phyloP scores from a whole-genome alignment of 1,139 yeast genomes.

The Candida sp. region DNA sequence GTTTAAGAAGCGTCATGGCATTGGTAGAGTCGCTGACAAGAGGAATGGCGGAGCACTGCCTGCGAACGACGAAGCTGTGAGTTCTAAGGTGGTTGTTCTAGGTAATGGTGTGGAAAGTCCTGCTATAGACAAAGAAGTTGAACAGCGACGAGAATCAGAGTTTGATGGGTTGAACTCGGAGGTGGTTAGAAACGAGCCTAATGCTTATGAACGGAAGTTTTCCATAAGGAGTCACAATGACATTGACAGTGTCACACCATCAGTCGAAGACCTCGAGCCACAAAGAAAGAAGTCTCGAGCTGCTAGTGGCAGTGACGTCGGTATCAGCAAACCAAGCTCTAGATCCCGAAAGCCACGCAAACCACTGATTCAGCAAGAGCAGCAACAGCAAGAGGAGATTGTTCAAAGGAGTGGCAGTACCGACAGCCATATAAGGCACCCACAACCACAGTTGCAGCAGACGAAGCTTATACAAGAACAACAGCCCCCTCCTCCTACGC shows the following conservation, averaged over 20 bases:
- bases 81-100: too few species aligned
- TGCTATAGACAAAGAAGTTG: too few species aligned
- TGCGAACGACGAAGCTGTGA: too few species aligned
- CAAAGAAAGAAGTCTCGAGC: conserved; percentile 9
- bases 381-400: not conserved
- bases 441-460: conserved; percentile 4
- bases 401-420: not conserved
- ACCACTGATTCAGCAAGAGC: not conserved
- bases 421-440: not conserved
- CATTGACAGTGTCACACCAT: too few species aligned
- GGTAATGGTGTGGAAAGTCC: too few species aligned
- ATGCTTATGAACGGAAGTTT: too few species aligned
- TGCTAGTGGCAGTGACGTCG: not conserved
- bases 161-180: not conserved
- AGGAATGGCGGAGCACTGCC: too few species aligned
- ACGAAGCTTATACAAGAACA: not conserved
- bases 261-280: conserved; percentile 7
- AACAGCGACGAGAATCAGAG: not conserved
- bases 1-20: conserved; percentile 61
- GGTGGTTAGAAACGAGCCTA: too few species aligned
- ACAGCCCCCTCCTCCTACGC: not conserved
- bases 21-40: conserved; percentile 28
- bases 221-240: too few species aligned
- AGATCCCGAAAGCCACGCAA: not conserved
- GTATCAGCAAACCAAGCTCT: not conserved